phyloP scores from a whole-genome alignment of 495 filamentous ascomycete species.

The Penicillium dipodomyicola region DNA sequence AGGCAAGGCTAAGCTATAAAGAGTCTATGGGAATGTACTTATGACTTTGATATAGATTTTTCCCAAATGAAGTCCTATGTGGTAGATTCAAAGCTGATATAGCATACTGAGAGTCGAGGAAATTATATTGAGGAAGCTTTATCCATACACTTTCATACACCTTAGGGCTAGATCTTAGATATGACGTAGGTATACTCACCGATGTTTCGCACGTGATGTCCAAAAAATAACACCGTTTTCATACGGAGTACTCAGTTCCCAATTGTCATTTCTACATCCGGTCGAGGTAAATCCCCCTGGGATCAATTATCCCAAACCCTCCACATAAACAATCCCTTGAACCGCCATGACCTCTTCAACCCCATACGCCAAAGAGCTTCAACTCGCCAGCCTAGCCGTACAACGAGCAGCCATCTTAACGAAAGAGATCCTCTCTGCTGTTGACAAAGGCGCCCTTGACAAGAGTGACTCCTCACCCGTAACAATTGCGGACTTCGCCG shows the following conservation, averaged over 20 bases:
- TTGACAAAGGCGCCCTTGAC: slow-evolving; percentile 49
- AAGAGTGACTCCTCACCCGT: slow-evolving; percentile 62
- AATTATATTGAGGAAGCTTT: not conserved
- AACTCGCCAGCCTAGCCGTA: slow-evolving; percentile 51
- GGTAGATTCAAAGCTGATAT: not conserved
- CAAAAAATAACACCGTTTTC: not conserved
- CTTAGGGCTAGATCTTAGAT: not conserved
- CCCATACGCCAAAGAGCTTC: slow-evolving; percentile 47
- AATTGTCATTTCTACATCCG: not conserved
- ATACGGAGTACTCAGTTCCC: not conserved
- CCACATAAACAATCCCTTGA: not conserved
- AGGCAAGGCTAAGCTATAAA: slow-evolving; percentile 16
- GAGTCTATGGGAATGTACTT: not conserved
- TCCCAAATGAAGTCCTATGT: not conserved
- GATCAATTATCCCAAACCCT: not conserved
- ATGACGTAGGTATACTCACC: slow-evolving; percentile 9
- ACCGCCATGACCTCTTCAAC: slow-evolving; percentile 19
- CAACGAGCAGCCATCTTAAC: slow-evolving; percentile 55
- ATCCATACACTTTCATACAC: not conserved
- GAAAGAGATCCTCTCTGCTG: slow-evolving; percentile 45
- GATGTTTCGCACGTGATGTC: slow-evolving; percentile 11
- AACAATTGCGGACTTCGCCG: slow-evolving; percentile 67
- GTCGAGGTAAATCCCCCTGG: not conserved
- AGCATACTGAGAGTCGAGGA: too few species aligned
- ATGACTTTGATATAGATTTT: not conserved